Evolutionary conservation across 495 filamentous ascomycete species (phyloP), one percentile per base, ranked within the genome.

Genomic region (Penicillium psychrofluorescens): DNA sequence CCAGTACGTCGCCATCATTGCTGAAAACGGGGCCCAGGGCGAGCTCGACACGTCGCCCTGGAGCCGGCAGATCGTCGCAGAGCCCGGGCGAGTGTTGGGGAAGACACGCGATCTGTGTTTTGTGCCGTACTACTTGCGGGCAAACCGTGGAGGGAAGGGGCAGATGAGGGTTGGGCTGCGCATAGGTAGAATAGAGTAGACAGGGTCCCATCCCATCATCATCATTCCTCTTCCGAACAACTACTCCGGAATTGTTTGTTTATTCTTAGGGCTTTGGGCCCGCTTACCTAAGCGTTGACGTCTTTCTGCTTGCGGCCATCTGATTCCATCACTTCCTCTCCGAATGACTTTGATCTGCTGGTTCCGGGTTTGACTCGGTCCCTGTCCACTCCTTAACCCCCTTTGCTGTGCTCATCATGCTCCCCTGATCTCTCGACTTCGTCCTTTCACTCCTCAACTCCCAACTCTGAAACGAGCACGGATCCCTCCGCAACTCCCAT

Each of bases 111-210:
- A 73, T 12, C 49, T 75, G 32, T 53, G 54, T 8, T 74, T 74
- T 54, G 57, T 77, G 31, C 74, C 74, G 13, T 77, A 74, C 44
- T 71, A 70, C 55, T 54, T 77, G 33, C 62, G 74, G 9, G 72
- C 70, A 13, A 77, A 77, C 44, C 59, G 74, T 14, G 70, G 71
- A 30, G 74, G 71, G 7, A 67, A 54, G 32, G 74, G 72, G n/a
- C 64, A 73, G 36, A 76, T 76, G 70, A 62, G 71, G 35, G 72
- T 76, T 0, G 55, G 55, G 31, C 32, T 58, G 15, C 49, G 55
- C 22, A 22, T 22, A 22, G 0, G 38, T 45, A 32, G 32, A 45
- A 14, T 48, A 38, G 39, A 29, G 2, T 7, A 30, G 13, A 28
- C 27, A 40, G 16, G 0, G 30, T 11, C 15, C 1, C 15, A 1